Conservation (phyloP, 306 rosid genomes). For the Lathyrus sativus region DNA sequence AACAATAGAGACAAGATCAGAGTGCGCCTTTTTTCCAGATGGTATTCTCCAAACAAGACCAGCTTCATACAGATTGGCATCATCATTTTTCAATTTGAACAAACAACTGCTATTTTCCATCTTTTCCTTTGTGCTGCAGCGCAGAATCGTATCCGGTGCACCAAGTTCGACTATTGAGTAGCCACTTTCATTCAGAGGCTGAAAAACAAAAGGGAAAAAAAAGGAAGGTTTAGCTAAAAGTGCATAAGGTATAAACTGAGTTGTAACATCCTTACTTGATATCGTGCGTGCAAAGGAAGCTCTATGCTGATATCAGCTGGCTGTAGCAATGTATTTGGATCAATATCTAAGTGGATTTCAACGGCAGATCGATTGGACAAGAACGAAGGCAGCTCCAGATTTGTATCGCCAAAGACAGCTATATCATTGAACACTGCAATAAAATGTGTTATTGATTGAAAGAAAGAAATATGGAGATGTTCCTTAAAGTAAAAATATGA, state of each 20-base stretch:
- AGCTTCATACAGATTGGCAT: slow-evolving; percentile 32
- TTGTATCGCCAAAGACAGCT: slow-evolving; percentile 88
- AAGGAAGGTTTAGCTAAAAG: slow-evolving; percentile 1
- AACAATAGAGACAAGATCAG: slow-evolving; percentile 49
- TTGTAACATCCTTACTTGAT: slow-evolving; percentile 58
- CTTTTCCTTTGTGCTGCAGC: slow-evolving; percentile 49
- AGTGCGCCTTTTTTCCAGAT: slow-evolving; percentile 62
- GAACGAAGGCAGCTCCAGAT: slow-evolving; percentile 81
- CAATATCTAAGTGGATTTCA: slow-evolving; percentile 68
- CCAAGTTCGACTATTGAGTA: slow-evolving; percentile 60
- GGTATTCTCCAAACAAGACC: slow-evolving; percentile 69
- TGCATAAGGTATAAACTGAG: not conserved
- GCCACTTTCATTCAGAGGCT: slow-evolving; percentile 82
- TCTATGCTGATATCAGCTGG: slow-evolving; percentile 46
- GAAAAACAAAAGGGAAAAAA: slow-evolving; percentile 23
- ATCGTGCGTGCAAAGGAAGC: slow-evolving; percentile 84
- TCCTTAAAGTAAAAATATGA: not conserved
- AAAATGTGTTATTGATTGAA: slow-evolving; percentile 14
- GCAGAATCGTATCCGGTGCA: slow-evolving; percentile 61
- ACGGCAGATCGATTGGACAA: slow-evolving; percentile 79
- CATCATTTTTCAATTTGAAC: slow-evolving; percentile 40
- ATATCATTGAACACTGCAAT: slow-evolving; percentile 55
- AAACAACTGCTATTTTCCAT: slow-evolving; percentile 48
- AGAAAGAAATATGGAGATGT: slow-evolving; percentile 33
- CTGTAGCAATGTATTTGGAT: slow-evolving; percentile 39